Conservation (phyloP, 2,329 filamentous ascomycete genomes). For the Sporothrix inflata region DNA sequence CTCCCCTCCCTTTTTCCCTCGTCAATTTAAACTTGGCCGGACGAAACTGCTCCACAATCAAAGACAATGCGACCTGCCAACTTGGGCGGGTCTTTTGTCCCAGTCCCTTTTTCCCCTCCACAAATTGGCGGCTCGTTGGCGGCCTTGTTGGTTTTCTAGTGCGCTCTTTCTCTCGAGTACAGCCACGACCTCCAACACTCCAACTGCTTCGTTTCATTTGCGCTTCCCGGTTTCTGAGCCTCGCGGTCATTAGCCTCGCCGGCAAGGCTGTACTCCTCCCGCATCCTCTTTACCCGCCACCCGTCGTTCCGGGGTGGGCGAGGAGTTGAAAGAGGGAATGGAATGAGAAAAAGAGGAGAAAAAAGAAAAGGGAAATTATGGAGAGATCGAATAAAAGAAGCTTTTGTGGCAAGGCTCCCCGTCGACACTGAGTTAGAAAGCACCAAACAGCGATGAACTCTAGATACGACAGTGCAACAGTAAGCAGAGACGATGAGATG, state of each 20-base stretch:
- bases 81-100: background rate
- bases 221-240: constrained; percentile 16
- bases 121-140: background rate
- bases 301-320: background rate
- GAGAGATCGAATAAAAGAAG: background rate
- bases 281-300: background rate
- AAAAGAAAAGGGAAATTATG: background rate
- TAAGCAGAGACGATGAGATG: background rate
- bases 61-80: constrained; percentile 18
- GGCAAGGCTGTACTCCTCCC: constrained; percentile 19
- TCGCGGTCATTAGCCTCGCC: background rate
- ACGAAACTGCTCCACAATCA: constrained; percentile 15
- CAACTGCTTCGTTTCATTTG: constrained; percentile 2
- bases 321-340: background rate
- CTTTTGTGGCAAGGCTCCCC: background rate
- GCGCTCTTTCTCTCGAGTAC: background rate
- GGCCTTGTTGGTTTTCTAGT: background rate
- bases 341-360: background rate
- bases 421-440: no score
- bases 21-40: constrained; percentile 5
- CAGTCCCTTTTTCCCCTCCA: background rate
- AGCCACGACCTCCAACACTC: background rate
- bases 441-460: no score
- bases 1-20: background rate
- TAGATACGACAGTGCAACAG: no score